Evolutionary conservation across 805 yeast species (phyloP), one percentile per base, ranked within the genome.

Genomic region (Hanseniaspora vineae): DNA sequence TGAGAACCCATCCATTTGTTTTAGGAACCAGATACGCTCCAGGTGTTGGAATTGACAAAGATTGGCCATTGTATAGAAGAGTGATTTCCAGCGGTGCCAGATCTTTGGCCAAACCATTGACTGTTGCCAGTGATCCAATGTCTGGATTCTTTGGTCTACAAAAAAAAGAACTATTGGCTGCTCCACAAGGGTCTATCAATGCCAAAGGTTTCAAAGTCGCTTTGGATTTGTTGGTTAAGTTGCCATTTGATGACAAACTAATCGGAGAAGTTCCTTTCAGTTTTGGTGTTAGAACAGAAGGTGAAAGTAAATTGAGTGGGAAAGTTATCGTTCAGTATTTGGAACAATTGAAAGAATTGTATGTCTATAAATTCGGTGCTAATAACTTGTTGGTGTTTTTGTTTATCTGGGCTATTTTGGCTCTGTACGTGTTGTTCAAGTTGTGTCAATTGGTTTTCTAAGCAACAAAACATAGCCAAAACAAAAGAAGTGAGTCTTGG

Each of bases 11-110:
- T 50, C 69, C 76, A 29, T 72, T 72, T 47, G 75, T 66, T 19
- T 59, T 71, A 46, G 77, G 77, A 49, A 72, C 77, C 35, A 66
- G 77, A 58, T 72, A 72, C 49, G 76, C 76, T n/a, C 73, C 72
- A 39, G 76, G 76, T 52, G 77, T 72, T 43, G 76, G 74, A 50
- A 72, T 72, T 48, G 77, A 72, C 54, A 71, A 72, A 56, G 75
- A 72, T 54, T 72, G 77, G 77, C 76, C 76, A 33, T 54, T 72
- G 47, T 67, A 70, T 60, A 67, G 77, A 52, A 68, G 77, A 55
- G 67, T 72, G 35, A 71, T 73, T 47, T 67, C 73, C 35, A 62
- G 71, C 3, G 73, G 76, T 48, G 77, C 77, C 13, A 66, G 77
- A 54, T 56, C 67, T 55, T 55, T 72, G 57, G 76, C 76, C 14